Percentiles rank a stretch among this genome's conserved stretches.
phyloP scores from a whole-genome alignment of 768 basidiomycete genomes.

The Termitomyces sp. region DNA sequence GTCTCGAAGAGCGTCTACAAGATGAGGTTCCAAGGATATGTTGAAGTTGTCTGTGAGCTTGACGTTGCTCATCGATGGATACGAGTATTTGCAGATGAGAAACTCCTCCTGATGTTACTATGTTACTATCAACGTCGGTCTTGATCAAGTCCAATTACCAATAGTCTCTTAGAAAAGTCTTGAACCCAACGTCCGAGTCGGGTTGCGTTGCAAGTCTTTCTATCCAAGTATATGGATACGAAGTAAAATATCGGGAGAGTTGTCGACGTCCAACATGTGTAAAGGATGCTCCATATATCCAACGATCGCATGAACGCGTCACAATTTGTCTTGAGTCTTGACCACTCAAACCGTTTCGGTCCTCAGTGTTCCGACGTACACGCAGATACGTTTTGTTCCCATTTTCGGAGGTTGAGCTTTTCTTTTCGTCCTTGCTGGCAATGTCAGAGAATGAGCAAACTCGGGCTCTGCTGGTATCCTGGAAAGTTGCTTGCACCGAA shows the following conservation, averaged over 20 bases:
- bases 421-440: not conserved
- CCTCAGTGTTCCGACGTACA: not conserved
- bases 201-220: not conserved
- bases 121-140: too few species aligned
- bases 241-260: not conserved
- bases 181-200: not conserved
- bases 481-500: constrained; percentile 37
- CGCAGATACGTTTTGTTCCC: not conserved
- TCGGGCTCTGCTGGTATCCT: constrained; percentile 18
- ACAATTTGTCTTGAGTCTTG: not conserved
- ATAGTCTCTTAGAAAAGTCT: not conserved
- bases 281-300: not conserved
- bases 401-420: not conserved
- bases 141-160: not conserved
- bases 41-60: constrained; percentile 33
- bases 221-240: not conserved
- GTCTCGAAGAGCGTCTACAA: constrained; percentile 41
- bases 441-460: constrained; percentile 11
- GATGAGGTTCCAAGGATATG: constrained; percentile 65
- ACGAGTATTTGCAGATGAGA: constrained; percentile 12
- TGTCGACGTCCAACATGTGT: not conserved
- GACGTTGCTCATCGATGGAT: constrained; percentile 14
- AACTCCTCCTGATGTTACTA: not conserved
- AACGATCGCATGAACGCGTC: not conserved
- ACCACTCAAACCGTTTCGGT: not conserved